Conservation (phyloP, 352 stramenopile genomes). For the Pythium rishiriense region DNA sequence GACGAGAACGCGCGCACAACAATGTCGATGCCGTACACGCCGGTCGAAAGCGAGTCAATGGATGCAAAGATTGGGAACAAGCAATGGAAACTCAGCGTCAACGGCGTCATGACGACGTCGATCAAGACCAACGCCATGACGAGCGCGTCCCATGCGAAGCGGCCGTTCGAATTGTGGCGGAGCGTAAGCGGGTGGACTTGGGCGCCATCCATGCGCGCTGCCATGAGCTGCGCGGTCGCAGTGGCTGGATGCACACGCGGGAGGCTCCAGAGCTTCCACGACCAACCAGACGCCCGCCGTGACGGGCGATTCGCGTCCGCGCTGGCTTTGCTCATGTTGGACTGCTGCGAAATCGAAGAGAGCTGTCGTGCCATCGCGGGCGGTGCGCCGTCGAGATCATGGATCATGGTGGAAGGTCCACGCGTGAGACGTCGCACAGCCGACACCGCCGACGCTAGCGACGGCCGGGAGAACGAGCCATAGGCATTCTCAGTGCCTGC, state of each 20-base stretch:
- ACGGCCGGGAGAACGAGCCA: neutral
- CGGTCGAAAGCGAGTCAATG: constrained; percentile 40
- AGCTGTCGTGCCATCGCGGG: constrained; percentile 40
- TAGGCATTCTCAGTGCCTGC: neutral
- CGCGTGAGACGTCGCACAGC: constrained; percentile 9
- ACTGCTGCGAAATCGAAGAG: constrained; percentile 17
- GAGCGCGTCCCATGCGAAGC: constrained; percentile 50
- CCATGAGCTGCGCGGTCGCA: constrained; percentile 35
- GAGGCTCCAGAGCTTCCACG: neutral
- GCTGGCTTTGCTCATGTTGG: neutral
- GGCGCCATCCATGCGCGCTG: constrained; percentile 36
- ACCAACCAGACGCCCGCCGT: constrained; percentile 1
- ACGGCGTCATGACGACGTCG: constrained; percentile 53
- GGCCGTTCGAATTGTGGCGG: constrained; percentile 45
- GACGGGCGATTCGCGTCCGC: neutral
- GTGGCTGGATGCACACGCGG: constrained; percentile 19
- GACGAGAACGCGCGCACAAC: constrained; percentile 54
- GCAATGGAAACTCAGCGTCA: constrained; percentile 52
- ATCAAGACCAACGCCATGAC: constrained; percentile 56
- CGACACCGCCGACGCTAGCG: constrained; percentile 11
- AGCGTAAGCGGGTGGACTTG: constrained; percentile 43
- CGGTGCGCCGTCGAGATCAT: constrained; percentile 16
- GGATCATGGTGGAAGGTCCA: neutral
- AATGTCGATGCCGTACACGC: constrained; percentile 60
- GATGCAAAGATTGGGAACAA: constrained; percentile 24